Evolutionary conservation across 345 rosid species (phyloP), one percentile per base, ranked within the genome.

Genomic region (Sonneratia alba): DNA sequence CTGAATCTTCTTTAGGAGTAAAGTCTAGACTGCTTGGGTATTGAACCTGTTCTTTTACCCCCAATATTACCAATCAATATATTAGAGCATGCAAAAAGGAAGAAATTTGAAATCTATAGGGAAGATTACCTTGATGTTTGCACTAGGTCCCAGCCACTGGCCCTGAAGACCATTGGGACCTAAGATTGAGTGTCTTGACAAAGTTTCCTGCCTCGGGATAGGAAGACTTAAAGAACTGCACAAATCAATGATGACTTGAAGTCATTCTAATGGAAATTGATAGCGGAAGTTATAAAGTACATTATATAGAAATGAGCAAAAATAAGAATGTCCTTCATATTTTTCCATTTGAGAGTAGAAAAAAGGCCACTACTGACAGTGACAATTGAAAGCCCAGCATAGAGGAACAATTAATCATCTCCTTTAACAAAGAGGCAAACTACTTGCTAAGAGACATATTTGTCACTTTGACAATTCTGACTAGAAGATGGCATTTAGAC

Each of bases 141-240:
- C 49, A 72, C 79, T 87, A 75, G 99, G 98, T 67, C 89, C 97
- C 78, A 63, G 85, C 98, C 97, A 88, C 71, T 92, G 92, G 19
- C 90, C 87, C 48, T 48, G 83, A 79, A 95, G 90, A 86, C 99
- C 97, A 76, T 81, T 86, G 73, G 98, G 97, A 55, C 98, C 97
- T 57, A 92, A 78, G 73, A 95, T 77, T 69, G 97, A 89, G 86
- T 95, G 99, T 76, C 98, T 92, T 55, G 97, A 92, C 75, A 95
- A 81, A 47, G 99, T 95, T 77, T 90, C 99, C 83, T 90, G 81
- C 76, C 89, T 92, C 66, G 91, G 91, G 71, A 76, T 79, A 59
- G 90, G 91, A 51, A 84, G 73, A 78, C 82, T 82, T 74, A 91
- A 65, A 78, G 96, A 88, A 75, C 99, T 92, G 88, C 83, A 76